Conservation (phyloP, 2,329 filamentous ascomycete species). For the Neurospora sp. region DNA sequence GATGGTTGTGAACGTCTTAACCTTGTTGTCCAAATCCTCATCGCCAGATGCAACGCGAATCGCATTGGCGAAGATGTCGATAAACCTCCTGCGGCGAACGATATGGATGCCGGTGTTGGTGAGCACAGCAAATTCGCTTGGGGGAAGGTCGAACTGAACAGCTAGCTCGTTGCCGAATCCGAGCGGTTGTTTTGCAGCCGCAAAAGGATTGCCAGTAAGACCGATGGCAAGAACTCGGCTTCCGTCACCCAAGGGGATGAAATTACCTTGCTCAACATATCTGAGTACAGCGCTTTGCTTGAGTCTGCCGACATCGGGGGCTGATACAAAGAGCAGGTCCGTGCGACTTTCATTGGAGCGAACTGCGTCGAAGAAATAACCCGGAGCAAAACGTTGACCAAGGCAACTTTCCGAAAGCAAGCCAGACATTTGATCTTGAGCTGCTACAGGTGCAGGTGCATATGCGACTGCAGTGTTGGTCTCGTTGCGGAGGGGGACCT, state of each 20-base stretch:
- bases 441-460: background rate
- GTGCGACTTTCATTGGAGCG: conserved; percentile 34
- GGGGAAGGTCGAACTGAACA: conserved; percentile 81
- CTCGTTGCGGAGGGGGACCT: background rate
- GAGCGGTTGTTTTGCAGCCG: conserved; percentile 53
- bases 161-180: conserved; percentile 94
- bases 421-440: background rate
- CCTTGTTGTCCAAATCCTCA: conserved; percentile 71
- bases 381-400: conserved; percentile 64
- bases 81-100: conserved; percentile 70
- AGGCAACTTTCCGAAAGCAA: conserved; percentile 14
- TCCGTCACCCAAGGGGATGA: conserved; percentile 57
- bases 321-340: conserved; percentile 71
- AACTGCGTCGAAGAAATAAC: conserved; percentile 84
- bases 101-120: conserved; percentile 87
- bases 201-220: conserved; percentile 61
- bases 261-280: conserved; percentile 72
- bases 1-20: conserved; percentile 71
- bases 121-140: conserved; percentile 78
- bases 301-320: conserved; percentile 83
- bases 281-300: conserved; percentile 45
- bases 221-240: conserved; percentile 70
- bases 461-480: background rate
- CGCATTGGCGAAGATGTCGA: conserved; percentile 83
- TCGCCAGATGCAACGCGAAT: conserved; percentile 64